A percentile compares a stretch with the other conserved stretches of the same genome.
These are phyloP conservation scores for Coemansia sp. DNA, from an alignment of 192 early-diverging fungal genomes.

Conservation along the genomic window DNA sequence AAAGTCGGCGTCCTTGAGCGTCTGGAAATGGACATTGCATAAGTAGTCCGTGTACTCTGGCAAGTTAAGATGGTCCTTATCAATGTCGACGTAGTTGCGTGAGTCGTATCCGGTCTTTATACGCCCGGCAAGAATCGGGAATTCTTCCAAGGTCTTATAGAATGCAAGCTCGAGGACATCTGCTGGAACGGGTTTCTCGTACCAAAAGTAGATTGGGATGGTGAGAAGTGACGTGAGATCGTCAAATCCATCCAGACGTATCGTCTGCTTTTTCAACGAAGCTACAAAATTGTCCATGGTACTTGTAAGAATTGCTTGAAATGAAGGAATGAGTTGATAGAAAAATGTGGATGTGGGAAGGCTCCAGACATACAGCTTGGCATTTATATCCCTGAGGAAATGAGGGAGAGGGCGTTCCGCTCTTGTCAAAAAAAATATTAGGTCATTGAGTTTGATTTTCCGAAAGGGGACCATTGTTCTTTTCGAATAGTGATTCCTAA, in stretches of 20 bases:
- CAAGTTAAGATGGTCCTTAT: slow-evolving; percentile 24
- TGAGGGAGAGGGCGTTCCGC: no score
- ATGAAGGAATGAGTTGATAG: no score
- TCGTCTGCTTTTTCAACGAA: slow-evolving; percentile 2
- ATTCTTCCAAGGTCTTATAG: slow-evolving; percentile 14
- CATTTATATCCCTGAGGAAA: no score
- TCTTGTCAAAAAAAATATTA: no score
- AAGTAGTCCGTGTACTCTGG: slow-evolving; percentile 20
- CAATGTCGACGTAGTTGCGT: not conserved
- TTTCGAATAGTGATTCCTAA: no score
- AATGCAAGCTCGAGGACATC: slow-evolving; percentile 17
- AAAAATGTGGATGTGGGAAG: no score
- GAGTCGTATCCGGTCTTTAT: not conserved
- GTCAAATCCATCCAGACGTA: slow-evolving; percentile 15
- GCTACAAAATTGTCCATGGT: slow-evolving; percentile 6
- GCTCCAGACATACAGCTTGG: no score
- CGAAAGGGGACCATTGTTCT: no score
- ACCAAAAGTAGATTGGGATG: slow-evolving; percentile 16
- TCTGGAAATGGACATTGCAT: slow-evolving; percentile 12
- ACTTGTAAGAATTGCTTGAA: no score
- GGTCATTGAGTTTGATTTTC: no score
- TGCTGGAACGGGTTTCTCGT: slow-evolving; percentile 17
- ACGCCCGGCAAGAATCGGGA: slow-evolving; percentile 23
- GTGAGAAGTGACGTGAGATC: slow-evolving; percentile 1
- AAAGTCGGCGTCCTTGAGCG: slow-evolving; percentile 8